Percentiles rank a stretch among this genome's conserved stretches.
Conservation (phyloP, 1,139 yeast genomes). For the Blastobotrys ciferrii region DNA sequence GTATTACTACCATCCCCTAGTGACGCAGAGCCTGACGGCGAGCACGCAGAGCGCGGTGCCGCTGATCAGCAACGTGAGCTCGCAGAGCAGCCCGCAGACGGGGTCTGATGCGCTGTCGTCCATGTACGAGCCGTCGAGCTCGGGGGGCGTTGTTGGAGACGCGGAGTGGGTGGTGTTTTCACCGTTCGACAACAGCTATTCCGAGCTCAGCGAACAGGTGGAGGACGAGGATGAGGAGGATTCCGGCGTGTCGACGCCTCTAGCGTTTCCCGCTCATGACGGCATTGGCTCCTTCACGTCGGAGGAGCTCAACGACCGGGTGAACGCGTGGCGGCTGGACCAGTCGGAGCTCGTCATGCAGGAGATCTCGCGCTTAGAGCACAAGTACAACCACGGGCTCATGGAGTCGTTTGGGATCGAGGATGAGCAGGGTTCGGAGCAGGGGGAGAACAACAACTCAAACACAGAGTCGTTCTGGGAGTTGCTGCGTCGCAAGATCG, state of each 20-base stretch:
- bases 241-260: constrained; percentile 25
- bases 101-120: constrained; percentile 6
- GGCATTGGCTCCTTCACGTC: constrained; percentile 37
- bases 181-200: neutral
- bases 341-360: constrained; percentile 37
- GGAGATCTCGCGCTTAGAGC: constrained; percentile 33
- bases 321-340: constrained; percentile 42
- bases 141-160: constrained; percentile 1
- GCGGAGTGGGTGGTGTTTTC: constrained; percentile 6
- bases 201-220: neutral
- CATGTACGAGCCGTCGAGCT: constrained; percentile 2
- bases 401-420: constrained; percentile 17
- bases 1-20: constrained; percentile 6
- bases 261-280: constrained; percentile 39
- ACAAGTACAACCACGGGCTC: constrained; percentile 14
- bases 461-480: constrained; percentile 22
- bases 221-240: constrained; percentile 2
- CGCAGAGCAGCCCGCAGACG: neutral
- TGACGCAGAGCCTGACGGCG: constrained; percentile 7
- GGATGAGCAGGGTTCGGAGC: constrained; percentile 3
- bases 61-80: constrained; percentile 8
- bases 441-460: neutral
- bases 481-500: constrained; percentile 21
- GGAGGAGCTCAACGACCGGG: constrained; percentile 34
- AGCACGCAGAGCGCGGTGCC: constrained; percentile 3